These are phyloP conservation scores for Citrullus colocynthis DNA, from an alignment of 306 rosid species.

Conservation along the genomic window DNA sequence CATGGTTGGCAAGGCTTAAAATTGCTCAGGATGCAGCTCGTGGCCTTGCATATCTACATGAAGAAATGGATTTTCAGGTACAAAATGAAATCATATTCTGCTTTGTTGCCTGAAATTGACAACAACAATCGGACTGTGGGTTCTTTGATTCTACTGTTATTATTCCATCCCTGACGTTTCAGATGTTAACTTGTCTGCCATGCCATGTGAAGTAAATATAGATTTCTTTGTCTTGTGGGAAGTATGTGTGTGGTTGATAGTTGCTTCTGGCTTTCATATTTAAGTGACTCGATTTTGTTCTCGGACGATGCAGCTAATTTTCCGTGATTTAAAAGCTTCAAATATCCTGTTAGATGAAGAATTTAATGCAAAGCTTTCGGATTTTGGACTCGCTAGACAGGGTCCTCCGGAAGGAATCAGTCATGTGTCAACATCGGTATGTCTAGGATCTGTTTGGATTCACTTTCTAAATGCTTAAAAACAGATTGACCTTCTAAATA, in stretches of 20 bases:
- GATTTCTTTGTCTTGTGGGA: background rate
- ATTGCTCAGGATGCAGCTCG: slow-evolving; percentile 86
- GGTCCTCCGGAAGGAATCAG: slow-evolving; percentile 82
- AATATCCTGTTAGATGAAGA: slow-evolving; percentile 81
- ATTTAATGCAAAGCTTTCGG: slow-evolving; percentile 91
- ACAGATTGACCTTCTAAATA: no score
- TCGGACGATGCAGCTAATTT: slow-evolving; percentile 65
- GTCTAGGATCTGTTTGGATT: background rate
- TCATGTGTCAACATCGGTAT: slow-evolving; percentile 83
- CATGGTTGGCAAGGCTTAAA: slow-evolving; percentile 61
- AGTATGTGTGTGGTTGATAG: background rate
- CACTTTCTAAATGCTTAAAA: no score
- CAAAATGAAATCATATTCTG: background rate
- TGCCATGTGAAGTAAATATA: background rate
- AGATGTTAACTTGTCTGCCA: background rate
- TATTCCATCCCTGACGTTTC: background rate
- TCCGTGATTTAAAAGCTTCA: slow-evolving; percentile 89
- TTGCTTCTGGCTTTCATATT: background rate
- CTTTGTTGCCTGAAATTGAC: background rate
- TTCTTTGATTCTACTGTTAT: background rate
- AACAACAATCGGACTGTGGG: background rate
- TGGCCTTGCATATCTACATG: slow-evolving; percentile 89
- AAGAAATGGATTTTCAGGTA: slow-evolving; percentile 99
- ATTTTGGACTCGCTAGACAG: slow-evolving; percentile 97
- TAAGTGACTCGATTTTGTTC: slow-evolving; percentile 19